phyloP scores from a whole-genome alignment of 1,284 basidiomycete species.

The Tilletia walkeri region DNA sequence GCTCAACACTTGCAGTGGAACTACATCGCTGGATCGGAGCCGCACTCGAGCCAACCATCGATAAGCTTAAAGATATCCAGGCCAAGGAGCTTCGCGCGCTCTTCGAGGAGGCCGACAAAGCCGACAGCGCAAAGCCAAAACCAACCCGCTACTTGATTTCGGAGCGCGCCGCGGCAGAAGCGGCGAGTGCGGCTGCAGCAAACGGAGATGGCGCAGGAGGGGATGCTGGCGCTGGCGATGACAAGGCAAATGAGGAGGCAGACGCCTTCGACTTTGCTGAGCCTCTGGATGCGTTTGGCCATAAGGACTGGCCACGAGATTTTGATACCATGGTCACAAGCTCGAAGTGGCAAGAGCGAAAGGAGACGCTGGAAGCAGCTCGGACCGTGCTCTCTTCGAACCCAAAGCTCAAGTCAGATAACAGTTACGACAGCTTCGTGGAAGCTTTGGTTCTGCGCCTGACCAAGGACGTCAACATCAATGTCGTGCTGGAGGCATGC shows the following conservation, averaged over 20 bases:
- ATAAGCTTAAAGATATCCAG: slow-evolving; percentile 97
- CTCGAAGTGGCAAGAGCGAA: slow-evolving; percentile 97
- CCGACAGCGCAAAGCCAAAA: slow-evolving; percentile 76
- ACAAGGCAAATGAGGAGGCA: slow-evolving; percentile 64
- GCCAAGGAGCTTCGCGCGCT: slow-evolving; percentile 90
- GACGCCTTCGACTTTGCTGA: slow-evolving; percentile 84
- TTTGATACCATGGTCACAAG: slow-evolving; percentile 68
- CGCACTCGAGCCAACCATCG: slow-evolving; percentile 78
- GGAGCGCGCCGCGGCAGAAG: slow-evolving; percentile 60
- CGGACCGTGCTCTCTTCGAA: slow-evolving; percentile 70
- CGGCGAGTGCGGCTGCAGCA: slow-evolving; percentile 26
- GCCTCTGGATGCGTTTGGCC: slow-evolving; percentile 73
- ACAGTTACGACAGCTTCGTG: slow-evolving; percentile 68
- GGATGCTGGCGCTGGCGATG: slow-evolving; percentile 56
- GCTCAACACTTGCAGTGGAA: slow-evolving; percentile 70
- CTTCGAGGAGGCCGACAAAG: slow-evolving; percentile 79
- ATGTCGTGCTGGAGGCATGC: slow-evolving; percentile 87
- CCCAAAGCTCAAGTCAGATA: slow-evolving; percentile 72
- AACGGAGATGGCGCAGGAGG: slow-evolving; percentile 22
- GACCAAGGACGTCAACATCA: slow-evolving; percentile 88
- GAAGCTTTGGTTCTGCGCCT: slow-evolving; percentile 78
- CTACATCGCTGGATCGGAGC: slow-evolving; percentile 87
- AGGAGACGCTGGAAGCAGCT: slow-evolving; percentile 77
- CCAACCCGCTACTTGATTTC: slow-evolving; percentile 76
- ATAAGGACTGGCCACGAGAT: slow-evolving; percentile 61